Conservation (phyloP, 805 yeast genomes). For the Metschnikowia gelsemii region DNA sequence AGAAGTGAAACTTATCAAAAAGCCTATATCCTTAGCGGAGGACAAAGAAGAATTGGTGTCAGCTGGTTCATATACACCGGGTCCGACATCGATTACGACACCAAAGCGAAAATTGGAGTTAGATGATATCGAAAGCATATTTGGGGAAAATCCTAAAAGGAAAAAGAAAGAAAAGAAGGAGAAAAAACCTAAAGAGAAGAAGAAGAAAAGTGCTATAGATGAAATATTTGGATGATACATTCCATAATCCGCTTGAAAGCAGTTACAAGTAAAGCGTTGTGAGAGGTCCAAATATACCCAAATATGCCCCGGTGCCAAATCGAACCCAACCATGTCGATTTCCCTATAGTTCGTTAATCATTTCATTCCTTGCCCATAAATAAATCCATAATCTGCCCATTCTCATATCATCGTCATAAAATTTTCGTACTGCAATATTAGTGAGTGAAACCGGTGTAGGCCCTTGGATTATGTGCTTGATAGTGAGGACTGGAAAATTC, state of each 20-base stretch:
- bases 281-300: too few species aligned
- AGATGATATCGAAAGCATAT: conserved; percentile 11
- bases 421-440: not conserved
- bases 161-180: conserved; percentile 14
- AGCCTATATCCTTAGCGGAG: not conserved
- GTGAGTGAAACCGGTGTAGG: not conserved
- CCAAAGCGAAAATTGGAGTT: conserved; percentile 23
- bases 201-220: conserved; percentile 60
- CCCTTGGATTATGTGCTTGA: not conserved
- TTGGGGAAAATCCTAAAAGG: conserved; percentile 12
- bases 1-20: conserved; percentile 9
- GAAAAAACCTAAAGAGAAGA: conserved; percentile 37
- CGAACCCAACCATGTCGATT: not conserved
- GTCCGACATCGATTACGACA: conserved; percentile 12
- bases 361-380: not conserved
- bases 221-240: conserved; percentile 67
- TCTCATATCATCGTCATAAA: not conserved
- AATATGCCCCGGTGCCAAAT: too few species aligned
- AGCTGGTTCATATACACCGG: too few species aligned
- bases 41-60: not conserved
- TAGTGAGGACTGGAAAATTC: not conserved
- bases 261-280: too few species aligned
- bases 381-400: too few species aligned
- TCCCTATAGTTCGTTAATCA: not conserved
- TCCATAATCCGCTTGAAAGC: too few species aligned